Base-by-base conservation (phyloP, 768 basidiomycete species). In the Punctularia strigosozonata region DNA sequence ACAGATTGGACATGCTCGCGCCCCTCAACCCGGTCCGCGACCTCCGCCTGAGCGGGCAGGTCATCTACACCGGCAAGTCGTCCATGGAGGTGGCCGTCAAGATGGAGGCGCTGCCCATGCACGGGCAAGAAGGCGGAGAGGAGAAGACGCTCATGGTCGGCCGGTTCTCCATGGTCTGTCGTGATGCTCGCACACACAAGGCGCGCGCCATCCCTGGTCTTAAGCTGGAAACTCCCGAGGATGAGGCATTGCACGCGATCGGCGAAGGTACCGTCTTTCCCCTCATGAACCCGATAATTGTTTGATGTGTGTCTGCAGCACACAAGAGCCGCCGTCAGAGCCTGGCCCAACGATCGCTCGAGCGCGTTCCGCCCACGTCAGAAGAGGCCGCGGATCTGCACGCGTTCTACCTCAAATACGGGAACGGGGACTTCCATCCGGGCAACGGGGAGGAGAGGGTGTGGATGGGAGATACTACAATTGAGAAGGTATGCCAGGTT, bases 91-190 rank as follows among this genome's bases (percentile, higher is more conserved):
- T 89, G n/a, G 81, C 75, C 4, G 79, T 91, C 31, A 82, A 80
- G 54, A 82, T 89, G 80, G 83, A 88, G 52, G 74, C 66, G 3
- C 56, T 77, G 21, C 65, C 65, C 15, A 51, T 49, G n/a, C 62
- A 61, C 14, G 61, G 60, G 23, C 58, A 62, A 4, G n/a, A n/a
- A n/a, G n/a, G n/a, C n/a, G n/a, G n/a, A n/a, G 71, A 73, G 14
- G 68, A 77, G 45, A 79, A 80, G 6, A 69, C 85, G 23, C 62
- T 84, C 46, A 61, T 88, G 28, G 83, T 84, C 86, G 87, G 88
- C n/a, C 75, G 86, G n/a, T 90, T 90, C 61, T 79, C 80, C 0
- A 90, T 90, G 86, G 86, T 89, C 5, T 87, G 83, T 52, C 63
- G 85, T 41, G 78, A 88, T 49, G 71, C 80, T 1, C 53, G 55